Conservation (phyloP, 768 basidiomycete species). For the Lactifluus piperatus region DNA sequence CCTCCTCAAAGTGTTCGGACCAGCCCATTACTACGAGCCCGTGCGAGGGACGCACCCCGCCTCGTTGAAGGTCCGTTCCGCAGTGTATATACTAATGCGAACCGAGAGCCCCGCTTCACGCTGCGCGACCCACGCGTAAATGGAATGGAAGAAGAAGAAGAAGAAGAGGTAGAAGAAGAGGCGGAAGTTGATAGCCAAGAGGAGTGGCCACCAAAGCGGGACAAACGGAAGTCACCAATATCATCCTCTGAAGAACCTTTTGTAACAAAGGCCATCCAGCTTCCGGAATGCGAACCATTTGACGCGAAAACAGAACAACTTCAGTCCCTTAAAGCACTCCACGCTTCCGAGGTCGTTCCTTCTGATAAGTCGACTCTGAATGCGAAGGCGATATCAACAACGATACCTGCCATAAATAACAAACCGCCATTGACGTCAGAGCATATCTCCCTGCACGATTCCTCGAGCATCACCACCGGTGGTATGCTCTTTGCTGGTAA, state of each 20-base stretch:
- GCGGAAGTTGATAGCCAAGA: neutral
- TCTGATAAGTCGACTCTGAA: neutral
- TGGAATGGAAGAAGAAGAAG: constrained; percentile 4
- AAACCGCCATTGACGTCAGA: neutral
- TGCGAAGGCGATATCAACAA: neutral
- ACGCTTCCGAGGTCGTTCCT: neutral
- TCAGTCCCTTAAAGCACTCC: neutral
- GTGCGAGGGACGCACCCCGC: constrained; percentile 19
- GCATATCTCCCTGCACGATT: neutral
- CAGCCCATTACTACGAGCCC: neutral
- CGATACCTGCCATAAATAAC: neutral
- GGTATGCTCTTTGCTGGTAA: neutral
- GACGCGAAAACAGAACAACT: neutral
- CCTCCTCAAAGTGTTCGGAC: neutral
- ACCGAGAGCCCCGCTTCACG: constrained; percentile 6
- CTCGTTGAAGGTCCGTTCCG: constrained; percentile 23
- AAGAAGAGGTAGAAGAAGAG: constrained; percentile 4
- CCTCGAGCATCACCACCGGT: neutral
- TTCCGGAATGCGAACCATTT: neutral
- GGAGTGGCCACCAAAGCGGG: constrained; percentile 4
- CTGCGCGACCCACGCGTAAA: constrained; percentile 3
- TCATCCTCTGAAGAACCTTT: neutral
- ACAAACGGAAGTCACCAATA: neutral
- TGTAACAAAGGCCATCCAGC: neutral
- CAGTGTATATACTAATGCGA: constrained; percentile 21